phyloP scores from a whole-genome alignment of 495 filamentous ascomycete species.

The Chlorociboria aeruginascens region DNA sequence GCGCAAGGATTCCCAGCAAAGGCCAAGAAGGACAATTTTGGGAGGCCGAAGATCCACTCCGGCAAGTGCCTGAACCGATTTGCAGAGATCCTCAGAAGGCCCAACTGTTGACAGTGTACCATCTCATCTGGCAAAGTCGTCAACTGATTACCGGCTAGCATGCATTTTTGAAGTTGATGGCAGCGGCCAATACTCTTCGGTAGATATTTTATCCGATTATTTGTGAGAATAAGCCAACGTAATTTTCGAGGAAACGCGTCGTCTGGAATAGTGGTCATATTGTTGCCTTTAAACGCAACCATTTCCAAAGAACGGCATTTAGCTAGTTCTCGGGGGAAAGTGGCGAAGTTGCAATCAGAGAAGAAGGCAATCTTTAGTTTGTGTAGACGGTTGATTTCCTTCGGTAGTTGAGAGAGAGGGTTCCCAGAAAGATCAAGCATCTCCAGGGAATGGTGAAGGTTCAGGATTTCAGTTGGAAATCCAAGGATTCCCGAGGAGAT shows the following conservation, averaged over 20 bases:
- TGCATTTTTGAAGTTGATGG: conserved; percentile 28
- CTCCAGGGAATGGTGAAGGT: conserved; percentile 27
- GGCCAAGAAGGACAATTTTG: conserved; percentile 31
- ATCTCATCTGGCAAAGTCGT: conserved; percentile 25
- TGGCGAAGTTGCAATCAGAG: conserved; percentile 30
- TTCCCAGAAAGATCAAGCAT: conserved; percentile 35
- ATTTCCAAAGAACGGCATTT: conserved; percentile 31
- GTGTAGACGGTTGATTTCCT: conserved; percentile 25
- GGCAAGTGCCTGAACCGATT: conserved; percentile 28
- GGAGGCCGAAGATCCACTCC: conserved; percentile 29
- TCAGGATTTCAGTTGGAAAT: conserved; percentile 30
- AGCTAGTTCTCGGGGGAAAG: conserved; percentile 29
- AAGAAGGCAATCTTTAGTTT: conserved; percentile 33
- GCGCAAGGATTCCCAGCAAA: conserved; percentile 34
- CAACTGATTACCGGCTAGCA: conserved; percentile 31
- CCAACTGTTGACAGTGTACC: conserved; percentile 28
- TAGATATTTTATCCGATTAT: conserved; percentile 26
- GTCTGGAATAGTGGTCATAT: conserved; percentile 29
- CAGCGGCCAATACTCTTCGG: conserved; percentile 29
- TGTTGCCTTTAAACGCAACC: conserved; percentile 33
- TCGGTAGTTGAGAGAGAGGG: conserved; percentile 25
- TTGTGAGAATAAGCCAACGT: conserved; percentile 32
- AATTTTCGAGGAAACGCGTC: conserved; percentile 27
- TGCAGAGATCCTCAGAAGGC: conserved; percentile 27
- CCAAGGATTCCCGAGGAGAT: conserved; percentile 22